Percentiles rank a stretch among this genome's conserved stretches.
phyloP scores from a whole-genome alignment of 1,284 basidiomycete species.

The Heterobasidion occidentale region DNA sequence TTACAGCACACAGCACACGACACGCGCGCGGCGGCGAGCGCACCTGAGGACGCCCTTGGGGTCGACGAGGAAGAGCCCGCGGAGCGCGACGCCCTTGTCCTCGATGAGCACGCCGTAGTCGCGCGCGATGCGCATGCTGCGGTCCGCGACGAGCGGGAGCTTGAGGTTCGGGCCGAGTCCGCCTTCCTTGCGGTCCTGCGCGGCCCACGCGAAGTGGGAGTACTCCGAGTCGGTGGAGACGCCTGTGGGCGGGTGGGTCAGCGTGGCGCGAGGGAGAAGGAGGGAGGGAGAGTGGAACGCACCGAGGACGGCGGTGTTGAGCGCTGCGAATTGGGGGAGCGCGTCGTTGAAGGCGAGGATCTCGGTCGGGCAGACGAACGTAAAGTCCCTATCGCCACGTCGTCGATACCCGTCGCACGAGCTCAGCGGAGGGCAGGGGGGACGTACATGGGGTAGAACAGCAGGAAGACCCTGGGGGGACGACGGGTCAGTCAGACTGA shows the following conservation, averaged over 20 bases:
- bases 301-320: constrained; percentile 76
- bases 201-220: constrained; percentile 84
- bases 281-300: constrained; percentile 12
- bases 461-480: constrained; percentile 56
- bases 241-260: constrained; percentile 25
- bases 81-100: constrained; percentile 79
- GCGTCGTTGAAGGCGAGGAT: constrained; percentile 90
- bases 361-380: constrained; percentile 89
- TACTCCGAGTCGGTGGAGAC: constrained; percentile 85
- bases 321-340: constrained; percentile 61
- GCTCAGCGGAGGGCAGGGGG: not conserved
- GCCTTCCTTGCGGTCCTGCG: constrained; percentile 72
- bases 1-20: constrained; percentile 2
- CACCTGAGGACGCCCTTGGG: constrained; percentile 66
- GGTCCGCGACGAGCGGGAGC: constrained; percentile 72
- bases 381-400: constrained; percentile 50
- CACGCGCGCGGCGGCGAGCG: not conserved
- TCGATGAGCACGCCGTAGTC: constrained; percentile 84
- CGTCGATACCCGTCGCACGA: not conserved
- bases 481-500: constrained; percentile 11
- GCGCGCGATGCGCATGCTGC: constrained; percentile 57
- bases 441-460: constrained; percentile 76
- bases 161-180: constrained; percentile 84
- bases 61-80: constrained; percentile 86
- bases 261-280: not conserved